phyloP scores from a whole-genome alignment of 305 asterid species.

The Solanum hybrid region DNA sequence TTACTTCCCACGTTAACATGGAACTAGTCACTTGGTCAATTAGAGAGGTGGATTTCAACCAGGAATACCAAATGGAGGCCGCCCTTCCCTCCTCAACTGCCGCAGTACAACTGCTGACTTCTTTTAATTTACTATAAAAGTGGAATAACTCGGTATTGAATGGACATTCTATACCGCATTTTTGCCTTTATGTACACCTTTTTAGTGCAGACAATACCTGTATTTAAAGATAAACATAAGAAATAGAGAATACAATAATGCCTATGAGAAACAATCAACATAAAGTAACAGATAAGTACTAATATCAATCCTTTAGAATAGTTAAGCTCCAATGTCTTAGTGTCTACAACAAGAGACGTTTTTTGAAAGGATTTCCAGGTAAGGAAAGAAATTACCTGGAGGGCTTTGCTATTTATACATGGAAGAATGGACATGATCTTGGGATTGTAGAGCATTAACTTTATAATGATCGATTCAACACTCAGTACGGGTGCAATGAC shows the following conservation, averaged over 20 bases:
- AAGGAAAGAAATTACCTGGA: background rate
- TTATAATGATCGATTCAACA: background rate
- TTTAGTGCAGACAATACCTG: background rate
- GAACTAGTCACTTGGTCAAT: background rate
- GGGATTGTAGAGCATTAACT: background rate
- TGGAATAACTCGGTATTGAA: background rate
- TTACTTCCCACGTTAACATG: background rate
- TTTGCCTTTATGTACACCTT: background rate
- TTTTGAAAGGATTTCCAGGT: background rate
- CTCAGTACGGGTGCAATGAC: background rate
- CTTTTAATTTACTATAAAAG: no score
- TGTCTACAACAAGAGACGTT: no score
- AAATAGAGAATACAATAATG: no score
- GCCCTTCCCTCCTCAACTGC: fast-evolving
- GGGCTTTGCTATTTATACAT: background rate
- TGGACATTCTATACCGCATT: background rate
- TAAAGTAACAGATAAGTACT: no score
- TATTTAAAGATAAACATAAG: no score
- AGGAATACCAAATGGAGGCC: background rate
- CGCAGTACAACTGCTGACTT: background rate
- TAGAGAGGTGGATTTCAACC: background rate
- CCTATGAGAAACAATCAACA: no score
- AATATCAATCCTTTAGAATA: no score
- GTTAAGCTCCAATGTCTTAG: no score
- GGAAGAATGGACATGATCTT: background rate